Conservation (phyloP, 2,329 filamentous ascomycete species). For the Calonectria montana region DNA sequence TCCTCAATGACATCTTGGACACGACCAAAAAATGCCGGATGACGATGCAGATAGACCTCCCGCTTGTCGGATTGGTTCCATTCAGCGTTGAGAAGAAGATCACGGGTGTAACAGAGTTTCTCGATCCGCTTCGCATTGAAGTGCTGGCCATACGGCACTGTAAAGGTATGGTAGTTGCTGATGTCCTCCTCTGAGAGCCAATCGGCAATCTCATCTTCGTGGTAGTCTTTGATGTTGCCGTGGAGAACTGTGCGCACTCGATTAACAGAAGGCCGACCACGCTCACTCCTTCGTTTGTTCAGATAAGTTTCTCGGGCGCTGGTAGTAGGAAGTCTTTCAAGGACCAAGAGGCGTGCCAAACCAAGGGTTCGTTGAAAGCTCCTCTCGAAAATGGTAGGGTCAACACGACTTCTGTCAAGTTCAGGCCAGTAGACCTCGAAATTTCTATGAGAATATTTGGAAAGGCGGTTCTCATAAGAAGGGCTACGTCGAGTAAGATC, state of each 20-base stretch:
- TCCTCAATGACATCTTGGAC: conserved; percentile 81
- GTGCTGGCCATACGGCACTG: conserved; percentile 72
- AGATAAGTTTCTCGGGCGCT: conserved; percentile 77
- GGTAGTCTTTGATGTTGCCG: conserved; percentile 82
- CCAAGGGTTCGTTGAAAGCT: conserved; percentile 82
- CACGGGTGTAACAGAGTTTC: conserved; percentile 83
- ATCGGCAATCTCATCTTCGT: conserved; percentile 85
- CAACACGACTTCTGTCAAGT: conserved; percentile 79
- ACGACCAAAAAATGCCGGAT: conserved; percentile 86
- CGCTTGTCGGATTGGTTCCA: conserved; percentile 85
- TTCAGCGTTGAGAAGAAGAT: conserved; percentile 85
- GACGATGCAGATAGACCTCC: conserved; percentile 82
- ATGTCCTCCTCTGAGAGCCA: conserved; percentile 84
- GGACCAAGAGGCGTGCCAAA: conserved; percentile 80
- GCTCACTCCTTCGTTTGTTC: conserved; percentile 75
- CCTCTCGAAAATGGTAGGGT: conserved; percentile 88
- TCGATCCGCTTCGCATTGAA: conserved; percentile 79
- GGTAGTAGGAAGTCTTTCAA: conserved; percentile 80
- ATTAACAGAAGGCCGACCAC: conserved; percentile 72
- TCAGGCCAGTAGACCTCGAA: conserved; percentile 87
- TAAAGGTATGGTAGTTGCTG: conserved; percentile 83
- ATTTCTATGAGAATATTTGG: conserved; percentile 85
- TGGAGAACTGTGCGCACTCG: conserved; percentile 48
- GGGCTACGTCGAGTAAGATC: conserved; percentile 84
- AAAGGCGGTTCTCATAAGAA: conserved; percentile 87